Conservation (phyloP, 768 basidiomycete species). For the Mycena pura region DNA sequence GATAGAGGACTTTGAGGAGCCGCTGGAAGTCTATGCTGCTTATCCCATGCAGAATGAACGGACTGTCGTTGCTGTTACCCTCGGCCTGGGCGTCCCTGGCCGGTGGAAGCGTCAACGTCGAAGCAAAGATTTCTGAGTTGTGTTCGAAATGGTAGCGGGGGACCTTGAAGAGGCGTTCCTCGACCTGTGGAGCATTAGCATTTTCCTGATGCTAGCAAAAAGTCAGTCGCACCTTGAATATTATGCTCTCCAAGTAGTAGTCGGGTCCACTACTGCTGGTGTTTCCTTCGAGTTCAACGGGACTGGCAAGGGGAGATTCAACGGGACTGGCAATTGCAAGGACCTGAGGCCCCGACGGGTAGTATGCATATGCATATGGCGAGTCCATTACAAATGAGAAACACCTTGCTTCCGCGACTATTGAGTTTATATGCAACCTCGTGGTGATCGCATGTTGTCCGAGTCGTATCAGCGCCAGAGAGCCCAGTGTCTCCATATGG, state of each 20-base stretch:
- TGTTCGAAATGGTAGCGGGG: constrained; percentile 42
- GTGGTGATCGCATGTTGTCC: too few species aligned
- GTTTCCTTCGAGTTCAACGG: too few species aligned
- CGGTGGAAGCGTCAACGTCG: constrained; percentile 41
- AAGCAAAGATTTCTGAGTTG: constrained; percentile 41
- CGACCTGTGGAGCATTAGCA: constrained; percentile 38
- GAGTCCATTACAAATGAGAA: too few species aligned
- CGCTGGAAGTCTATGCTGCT: constrained; percentile 30
- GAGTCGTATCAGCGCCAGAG: too few species aligned
- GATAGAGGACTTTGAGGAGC: constrained; percentile 33
- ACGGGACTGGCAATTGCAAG: too few species aligned
- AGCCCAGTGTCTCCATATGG: too few species aligned
- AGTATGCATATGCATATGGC: too few species aligned
- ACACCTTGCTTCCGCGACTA: too few species aligned
- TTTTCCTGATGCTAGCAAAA: not conserved
- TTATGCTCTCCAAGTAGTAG: constrained; percentile 3
- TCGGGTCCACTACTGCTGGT: not conserved
- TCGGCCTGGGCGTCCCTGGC: constrained; percentile 28
- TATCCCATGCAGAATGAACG: constrained; percentile 36
- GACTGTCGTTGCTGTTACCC: constrained; percentile 36
- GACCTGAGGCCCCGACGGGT: too few species aligned
- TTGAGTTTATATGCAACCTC: too few species aligned
- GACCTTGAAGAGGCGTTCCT: constrained; percentile 45
- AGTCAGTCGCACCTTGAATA: not conserved
- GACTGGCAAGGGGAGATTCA: too few species aligned